These are phyloP conservation scores for Arthrocladium fulminans DNA, from an alignment of 2,329 filamentous ascomycete genomes.

Conservation along the genomic window DNA sequence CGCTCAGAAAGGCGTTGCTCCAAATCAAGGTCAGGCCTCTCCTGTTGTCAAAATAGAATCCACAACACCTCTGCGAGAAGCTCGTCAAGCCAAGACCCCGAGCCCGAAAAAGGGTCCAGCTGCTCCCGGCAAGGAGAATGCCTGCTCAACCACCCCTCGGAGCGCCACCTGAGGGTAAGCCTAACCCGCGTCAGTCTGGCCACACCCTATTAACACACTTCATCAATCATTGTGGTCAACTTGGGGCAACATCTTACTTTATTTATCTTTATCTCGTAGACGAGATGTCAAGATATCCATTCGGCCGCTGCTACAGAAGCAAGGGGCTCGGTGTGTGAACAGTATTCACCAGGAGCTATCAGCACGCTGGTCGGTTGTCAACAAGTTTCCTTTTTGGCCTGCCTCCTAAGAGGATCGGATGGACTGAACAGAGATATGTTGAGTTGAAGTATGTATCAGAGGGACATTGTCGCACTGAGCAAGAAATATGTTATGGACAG, in stretches of 20 bases:
- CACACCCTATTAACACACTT: background rate
- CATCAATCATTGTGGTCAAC: constrained; percentile 7
- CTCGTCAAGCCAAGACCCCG: constrained; percentile 28
- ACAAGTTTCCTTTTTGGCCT: background rate
- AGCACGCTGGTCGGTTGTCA: background rate
- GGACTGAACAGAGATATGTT: background rate
- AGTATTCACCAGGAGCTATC: constrained; percentile 1
- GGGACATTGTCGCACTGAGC: background rate
- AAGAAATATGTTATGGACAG: background rate
- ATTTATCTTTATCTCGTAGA: constrained; percentile 3
- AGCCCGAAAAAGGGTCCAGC: constrained; percentile 35
- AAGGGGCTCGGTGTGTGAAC: constrained; percentile 1
- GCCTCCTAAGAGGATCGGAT: background rate
- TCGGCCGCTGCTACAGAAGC: background rate
- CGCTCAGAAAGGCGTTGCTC: constrained; percentile 16
- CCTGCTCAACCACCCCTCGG: constrained; percentile 25
- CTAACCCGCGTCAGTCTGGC: background rate
- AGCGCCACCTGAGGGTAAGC: constrained; percentile 21
- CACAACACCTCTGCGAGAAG: constrained; percentile 24
- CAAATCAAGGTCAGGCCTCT: constrained; percentile 16
- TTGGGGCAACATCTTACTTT: constrained; percentile 5
- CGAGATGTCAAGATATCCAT: constrained; percentile 3
- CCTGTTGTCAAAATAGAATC: constrained; percentile 30
- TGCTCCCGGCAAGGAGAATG: constrained; percentile 32
- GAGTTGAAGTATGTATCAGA: background rate